Evolutionary conservation across 352 stramenopile genomes (phyloP).

Genomic region (Phytopythium chamaehyphon): DNA sequence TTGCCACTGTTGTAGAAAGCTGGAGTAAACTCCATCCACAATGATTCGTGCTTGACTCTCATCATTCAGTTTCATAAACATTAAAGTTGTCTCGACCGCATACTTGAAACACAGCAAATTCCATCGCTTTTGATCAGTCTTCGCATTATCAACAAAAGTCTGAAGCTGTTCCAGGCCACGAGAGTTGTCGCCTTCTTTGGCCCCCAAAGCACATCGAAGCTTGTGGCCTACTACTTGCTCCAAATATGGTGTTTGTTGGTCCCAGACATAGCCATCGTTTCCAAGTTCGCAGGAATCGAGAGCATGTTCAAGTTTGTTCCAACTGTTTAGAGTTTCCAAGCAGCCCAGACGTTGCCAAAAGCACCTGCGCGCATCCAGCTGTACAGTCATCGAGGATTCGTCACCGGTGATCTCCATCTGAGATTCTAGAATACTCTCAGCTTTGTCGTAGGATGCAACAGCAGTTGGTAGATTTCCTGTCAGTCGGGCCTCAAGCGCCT

Average conservation of each 20-base stretch:
- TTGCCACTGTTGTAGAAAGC: constrained; percentile 55
- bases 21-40: constrained; percentile 56
- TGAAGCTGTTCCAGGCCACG: constrained; percentile 6
- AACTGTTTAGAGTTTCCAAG: constrained; percentile 65
- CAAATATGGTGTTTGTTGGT: constrained; percentile 55
- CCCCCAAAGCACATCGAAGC: constrained; percentile 38
- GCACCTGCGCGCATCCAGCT: constrained; percentile 51
- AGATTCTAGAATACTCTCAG: constrained; percentile 35
- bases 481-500: constrained; percentile 60
- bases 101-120: constrained; percentile 42
- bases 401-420: constrained; percentile 39
- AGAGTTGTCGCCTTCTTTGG: constrained; percentile 13
- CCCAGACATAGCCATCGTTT: constrained; percentile 42
- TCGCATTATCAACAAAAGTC: constrained; percentile 21
- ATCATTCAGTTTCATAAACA: constrained; percentile 37
- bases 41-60: constrained; percentile 40
- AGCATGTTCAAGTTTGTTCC: constrained; percentile 52
- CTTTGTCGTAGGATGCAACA: constrained; percentile 69
- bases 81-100: constrained; percentile 44
- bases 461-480: constrained; percentile 65
- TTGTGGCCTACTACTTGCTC: constrained; percentile 61
- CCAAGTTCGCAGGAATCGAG: constrained; percentile 16
- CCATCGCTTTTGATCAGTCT: constrained; percentile 23
- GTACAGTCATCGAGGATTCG: constrained; percentile 13
- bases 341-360: constrained; percentile 62